A percentile compares a stretch with the other conserved stretches of the same genome.
phyloP scores from a whole-genome alignment of 2,329 filamentous ascomycete genomes.

The Clarireedia monteithiana region DNA sequence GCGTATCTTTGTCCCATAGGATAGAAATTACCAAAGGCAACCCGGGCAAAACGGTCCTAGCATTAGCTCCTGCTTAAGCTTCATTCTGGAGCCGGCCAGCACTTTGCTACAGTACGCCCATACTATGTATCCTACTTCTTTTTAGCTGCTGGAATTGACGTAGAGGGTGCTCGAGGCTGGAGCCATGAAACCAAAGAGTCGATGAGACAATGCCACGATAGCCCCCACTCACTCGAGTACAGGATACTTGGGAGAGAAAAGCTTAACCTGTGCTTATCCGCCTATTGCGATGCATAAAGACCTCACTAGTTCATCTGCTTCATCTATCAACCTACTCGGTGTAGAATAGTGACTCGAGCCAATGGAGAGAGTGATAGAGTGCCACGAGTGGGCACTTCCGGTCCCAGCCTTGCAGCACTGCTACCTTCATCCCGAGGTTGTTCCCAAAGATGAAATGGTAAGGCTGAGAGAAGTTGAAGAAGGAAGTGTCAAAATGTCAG shows the following conservation, averaged over 20 bases:
- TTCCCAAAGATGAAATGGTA: too few species aligned
- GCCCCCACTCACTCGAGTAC: slow-evolving; percentile 1
- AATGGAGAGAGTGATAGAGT: neutral
- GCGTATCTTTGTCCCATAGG: slow-evolving; percentile 6
- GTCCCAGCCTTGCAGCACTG: slow-evolving; percentile 1
- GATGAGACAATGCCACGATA: slow-evolving; percentile 4
- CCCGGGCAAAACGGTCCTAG: slow-evolving; percentile 8
- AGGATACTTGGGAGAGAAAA: neutral
- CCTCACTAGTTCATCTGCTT: neutral
- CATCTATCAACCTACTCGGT: slow-evolving; percentile 1
- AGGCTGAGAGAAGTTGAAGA: too few species aligned
- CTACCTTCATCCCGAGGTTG: too few species aligned
- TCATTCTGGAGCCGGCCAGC: neutral
- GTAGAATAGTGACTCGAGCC: neutral
- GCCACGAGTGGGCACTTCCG: neutral
- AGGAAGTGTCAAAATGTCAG: too few species aligned
- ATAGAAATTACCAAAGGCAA: too few species aligned
- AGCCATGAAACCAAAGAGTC: slow-evolving; percentile 12
- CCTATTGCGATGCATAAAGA: neutral
- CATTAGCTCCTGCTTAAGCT: neutral
- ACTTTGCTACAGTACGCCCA: neutral
- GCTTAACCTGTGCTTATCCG: slow-evolving; percentile 3
- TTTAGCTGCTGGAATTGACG: slow-evolving; percentile 3
- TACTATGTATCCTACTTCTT: neutral
- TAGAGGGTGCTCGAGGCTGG: slow-evolving; percentile 8